Conservation (phyloP, 352 stramenopile genomes). For the Hyaloperonospora brassicae region DNA sequence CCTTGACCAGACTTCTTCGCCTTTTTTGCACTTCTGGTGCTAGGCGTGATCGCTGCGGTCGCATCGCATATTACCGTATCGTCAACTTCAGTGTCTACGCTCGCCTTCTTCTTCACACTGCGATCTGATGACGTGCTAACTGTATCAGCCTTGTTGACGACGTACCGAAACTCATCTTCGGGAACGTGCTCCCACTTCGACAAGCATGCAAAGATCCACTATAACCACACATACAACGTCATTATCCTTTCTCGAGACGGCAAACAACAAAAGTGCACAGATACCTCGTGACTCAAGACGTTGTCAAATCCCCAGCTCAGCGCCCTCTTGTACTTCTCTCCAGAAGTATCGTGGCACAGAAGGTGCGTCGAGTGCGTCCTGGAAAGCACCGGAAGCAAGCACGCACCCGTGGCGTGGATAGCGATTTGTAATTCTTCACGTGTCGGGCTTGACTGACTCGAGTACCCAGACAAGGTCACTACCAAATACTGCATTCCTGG, state of each 20-base stretch:
- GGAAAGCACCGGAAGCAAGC: constrained; percentile 75
- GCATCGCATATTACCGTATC: constrained; percentile 21
- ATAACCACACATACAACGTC: constrained; percentile 7
- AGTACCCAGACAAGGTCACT: constrained; percentile 80
- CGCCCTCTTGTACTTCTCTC: constrained; percentile 83
- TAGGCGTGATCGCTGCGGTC: constrained; percentile 20
- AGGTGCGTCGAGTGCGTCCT: constrained; percentile 77
- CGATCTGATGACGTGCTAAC: constrained; percentile 20
- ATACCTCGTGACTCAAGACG: constrained; percentile 71
- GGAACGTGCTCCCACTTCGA: constrained; percentile 52
- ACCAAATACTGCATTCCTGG: constrained; percentile 72
- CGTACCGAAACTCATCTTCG: constrained; percentile 47
- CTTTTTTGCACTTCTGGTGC: constrained; percentile 24
- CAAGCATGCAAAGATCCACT: constrained; percentile 78
- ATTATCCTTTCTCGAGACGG: constrained; percentile 2
- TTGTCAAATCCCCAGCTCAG: constrained; percentile 77
- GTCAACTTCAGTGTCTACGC: constrained; percentile 11
- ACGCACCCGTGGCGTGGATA: constrained; percentile 76
- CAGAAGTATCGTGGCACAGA: constrained; percentile 63
- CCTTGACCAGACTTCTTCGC: constrained; percentile 18
- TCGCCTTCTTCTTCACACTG: constrained; percentile 23
- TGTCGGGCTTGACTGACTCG: constrained; percentile 58
- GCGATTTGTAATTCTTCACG: constrained; percentile 79
- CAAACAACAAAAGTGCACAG: background rate
- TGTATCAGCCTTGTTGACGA: constrained; percentile 19